phyloP scores from a whole-genome alignment of 2,329 filamentous ascomycete species.

The Cercospora janseana region DNA sequence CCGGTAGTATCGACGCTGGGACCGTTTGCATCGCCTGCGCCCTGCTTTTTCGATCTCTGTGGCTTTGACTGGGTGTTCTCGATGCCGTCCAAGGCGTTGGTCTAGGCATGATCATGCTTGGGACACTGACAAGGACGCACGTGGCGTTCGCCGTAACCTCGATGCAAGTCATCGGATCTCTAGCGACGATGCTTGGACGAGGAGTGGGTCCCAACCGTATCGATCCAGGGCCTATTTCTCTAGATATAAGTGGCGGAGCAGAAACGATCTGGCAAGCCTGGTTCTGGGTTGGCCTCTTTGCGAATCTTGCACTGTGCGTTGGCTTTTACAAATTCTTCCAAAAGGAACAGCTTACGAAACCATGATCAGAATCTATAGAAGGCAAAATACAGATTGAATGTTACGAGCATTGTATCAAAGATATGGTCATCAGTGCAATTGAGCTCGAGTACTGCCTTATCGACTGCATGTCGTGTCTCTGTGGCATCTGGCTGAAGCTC shows the following conservation, averaged over 20 bases:
- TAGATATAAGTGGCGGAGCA: conserved; percentile 55
- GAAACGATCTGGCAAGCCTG: conserved; percentile 30
- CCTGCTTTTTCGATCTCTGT: conserved; percentile 56
- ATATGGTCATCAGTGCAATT: too few species aligned
- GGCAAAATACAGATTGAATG: not conserved
- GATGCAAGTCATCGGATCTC: conserved; percentile 60
- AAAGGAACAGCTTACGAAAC: conserved; percentile 30
- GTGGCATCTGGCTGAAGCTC: too few species aligned
- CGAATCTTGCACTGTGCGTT: conserved; percentile 26
- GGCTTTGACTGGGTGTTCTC: conserved; percentile 65
- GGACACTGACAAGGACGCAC: conserved; percentile 60
- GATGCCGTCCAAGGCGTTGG: conserved; percentile 64
- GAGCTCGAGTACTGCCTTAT: too few species aligned
- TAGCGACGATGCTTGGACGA: conserved; percentile 60
- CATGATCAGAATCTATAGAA: conserved; percentile 12
- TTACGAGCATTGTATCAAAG: not conserved
- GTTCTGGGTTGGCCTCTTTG: conserved; percentile 28
- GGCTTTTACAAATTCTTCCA: conserved; percentile 30
- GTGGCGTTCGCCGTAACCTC: conserved; percentile 59
- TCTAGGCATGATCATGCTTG: conserved; percentile 64
- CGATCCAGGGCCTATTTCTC: conserved; percentile 61
- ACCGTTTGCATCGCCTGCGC: conserved; percentile 53
- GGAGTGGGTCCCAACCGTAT: conserved; percentile 59
- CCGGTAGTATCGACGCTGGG: conserved; percentile 28
- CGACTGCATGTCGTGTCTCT: too few species aligned